Evolutionary conservation across 2,329 filamentous ascomycete genomes (phyloP), one percentile per base, ranked within the genome.

Genomic region (Berkeleyomyces basicola): DNA sequence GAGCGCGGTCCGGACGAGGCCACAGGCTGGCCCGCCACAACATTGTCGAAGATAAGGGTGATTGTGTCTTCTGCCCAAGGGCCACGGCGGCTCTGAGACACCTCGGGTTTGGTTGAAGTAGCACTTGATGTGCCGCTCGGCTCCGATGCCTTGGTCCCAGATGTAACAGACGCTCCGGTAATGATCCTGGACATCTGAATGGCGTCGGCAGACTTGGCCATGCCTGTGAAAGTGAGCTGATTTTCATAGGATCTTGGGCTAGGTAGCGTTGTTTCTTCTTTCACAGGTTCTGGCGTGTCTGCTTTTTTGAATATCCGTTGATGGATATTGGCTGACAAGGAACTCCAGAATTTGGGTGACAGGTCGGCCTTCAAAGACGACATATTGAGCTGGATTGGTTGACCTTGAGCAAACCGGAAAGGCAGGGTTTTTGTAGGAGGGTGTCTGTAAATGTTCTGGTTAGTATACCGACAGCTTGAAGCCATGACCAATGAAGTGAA

Each of bases 11-110:
- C 9, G 61, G 39, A 60, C 63, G 31, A 23, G 33, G 31, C 43
- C 31, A 31, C 59, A 31, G 60, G 57, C 40, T n/a, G 47, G 46
- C 58, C 60, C 62, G 67, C 47, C 64, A 74, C 72, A 36, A 80
- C 71, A 11, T 76, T 78, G 65, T 73, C 77, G 68, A 84, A 84
- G n/a, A 74, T 76, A 59, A 88, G 74, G 59, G 78, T 77, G 37
- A 87, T 75, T 43, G 77, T 76, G 64, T 87, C 79, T 47, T 77
- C 75, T 1, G 82, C 82, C 84, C 84, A 87, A 2, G 75, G 71
- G 42, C 70, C 64, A 11, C 64, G 55, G 58, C 58, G 39, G 16
- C 49, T 23, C 31, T 55, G 39, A 43, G 40, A 36, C 36, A 47
- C 42, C 33, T 14, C 33, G 23, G 31, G 11, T 16, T 47, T 59